Evolutionary conservation across 2,329 filamentous ascomycete genomes (phyloP).

Genomic region (Metarhizium robertsii): DNA sequence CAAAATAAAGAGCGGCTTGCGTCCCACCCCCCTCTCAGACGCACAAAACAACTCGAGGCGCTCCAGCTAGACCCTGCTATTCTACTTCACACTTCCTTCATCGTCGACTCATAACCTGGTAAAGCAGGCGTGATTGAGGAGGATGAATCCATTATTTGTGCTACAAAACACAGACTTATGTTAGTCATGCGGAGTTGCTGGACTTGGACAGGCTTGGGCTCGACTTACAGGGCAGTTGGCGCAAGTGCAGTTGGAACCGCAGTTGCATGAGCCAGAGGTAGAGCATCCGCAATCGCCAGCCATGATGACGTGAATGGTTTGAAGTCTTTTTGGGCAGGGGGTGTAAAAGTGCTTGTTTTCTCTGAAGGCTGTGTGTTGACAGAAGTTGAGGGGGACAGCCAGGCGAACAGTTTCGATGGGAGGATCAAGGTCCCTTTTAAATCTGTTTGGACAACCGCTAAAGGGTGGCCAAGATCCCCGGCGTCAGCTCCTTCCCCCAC

Average conservation of each 20-base stretch:
- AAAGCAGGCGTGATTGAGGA: neutral
- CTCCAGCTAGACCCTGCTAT: neutral
- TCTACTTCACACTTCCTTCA: neutral
- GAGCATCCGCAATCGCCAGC: conserved; percentile 30
- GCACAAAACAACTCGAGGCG: neutral
- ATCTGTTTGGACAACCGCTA: neutral
- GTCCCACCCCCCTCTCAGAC: neutral
- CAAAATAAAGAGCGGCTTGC: neutral
- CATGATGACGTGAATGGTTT: conserved; percentile 22
- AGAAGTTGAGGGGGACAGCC: neutral
- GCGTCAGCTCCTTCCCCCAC: neutral
- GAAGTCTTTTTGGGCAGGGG: conserved; percentile 4
- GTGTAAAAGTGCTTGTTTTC: neutral
- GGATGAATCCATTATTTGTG: conserved; percentile 8
- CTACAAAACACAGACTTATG: conserved; percentile 2
- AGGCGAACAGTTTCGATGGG: neutral
- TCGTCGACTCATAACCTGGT: neutral
- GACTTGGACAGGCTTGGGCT: neutral
- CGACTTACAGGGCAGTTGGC: conserved; percentile 32
- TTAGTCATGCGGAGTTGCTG: neutral
- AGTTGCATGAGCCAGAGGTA: conserved; percentile 30
- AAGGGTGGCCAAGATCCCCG: neutral
- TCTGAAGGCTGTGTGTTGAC: neutral
- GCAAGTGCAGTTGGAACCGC: conserved; percentile 33
- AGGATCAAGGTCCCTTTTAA: neutral